Evolutionary conservation across 2,329 filamentous ascomycete genomes (phyloP).

Genomic region (Alternaria longipes): DNA sequence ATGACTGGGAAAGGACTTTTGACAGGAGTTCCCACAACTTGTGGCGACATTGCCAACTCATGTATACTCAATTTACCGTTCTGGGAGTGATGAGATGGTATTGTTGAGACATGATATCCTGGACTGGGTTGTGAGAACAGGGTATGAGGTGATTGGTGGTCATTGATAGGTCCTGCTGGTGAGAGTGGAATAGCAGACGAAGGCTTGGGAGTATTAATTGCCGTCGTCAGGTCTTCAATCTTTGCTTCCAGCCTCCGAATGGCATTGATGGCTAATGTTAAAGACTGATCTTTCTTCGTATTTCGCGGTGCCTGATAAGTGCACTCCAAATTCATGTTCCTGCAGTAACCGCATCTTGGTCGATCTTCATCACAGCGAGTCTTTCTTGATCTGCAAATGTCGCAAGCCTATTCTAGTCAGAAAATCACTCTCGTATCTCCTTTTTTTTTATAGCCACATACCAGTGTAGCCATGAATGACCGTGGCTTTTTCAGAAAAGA

Average conservation of each 20-base stretch:
- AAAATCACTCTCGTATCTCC: not conserved
- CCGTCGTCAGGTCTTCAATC: conserved; percentile 59
- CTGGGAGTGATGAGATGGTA: conserved; percentile 18
- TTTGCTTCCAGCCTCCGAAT: conserved; percentile 63
- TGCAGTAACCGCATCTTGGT: conserved; percentile 62
- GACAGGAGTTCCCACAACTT: conserved; percentile 35
- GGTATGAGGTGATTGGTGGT: conserved; percentile 40
- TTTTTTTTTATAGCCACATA: not conserved
- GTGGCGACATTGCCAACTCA: conserved; percentile 39
- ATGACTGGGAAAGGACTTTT: conserved; percentile 32
- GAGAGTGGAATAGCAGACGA: conserved; percentile 15
- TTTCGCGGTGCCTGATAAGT: conserved; percentile 63
- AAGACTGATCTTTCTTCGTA: conserved; percentile 64
- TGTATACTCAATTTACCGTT: conserved; percentile 33
- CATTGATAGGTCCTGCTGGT: conserved; percentile 24
- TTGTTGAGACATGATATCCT: conserved; percentile 18
- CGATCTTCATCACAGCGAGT: conserved; percentile 65
- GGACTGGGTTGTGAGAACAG: conserved; percentile 44
- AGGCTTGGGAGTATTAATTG: conserved; percentile 37
- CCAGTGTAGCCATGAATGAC: conserved; percentile 50
- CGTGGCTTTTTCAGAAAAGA: conserved; percentile 46
- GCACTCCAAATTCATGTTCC: conserved; percentile 59
- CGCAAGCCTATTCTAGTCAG: conserved; percentile 57
- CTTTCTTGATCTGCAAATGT: conserved; percentile 63
- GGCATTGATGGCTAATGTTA: conserved; percentile 64